These are phyloP conservation scores for Camellia granthamiana DNA, from an alignment of 148 eudicot genomes.

Conservation along the genomic window DNA sequence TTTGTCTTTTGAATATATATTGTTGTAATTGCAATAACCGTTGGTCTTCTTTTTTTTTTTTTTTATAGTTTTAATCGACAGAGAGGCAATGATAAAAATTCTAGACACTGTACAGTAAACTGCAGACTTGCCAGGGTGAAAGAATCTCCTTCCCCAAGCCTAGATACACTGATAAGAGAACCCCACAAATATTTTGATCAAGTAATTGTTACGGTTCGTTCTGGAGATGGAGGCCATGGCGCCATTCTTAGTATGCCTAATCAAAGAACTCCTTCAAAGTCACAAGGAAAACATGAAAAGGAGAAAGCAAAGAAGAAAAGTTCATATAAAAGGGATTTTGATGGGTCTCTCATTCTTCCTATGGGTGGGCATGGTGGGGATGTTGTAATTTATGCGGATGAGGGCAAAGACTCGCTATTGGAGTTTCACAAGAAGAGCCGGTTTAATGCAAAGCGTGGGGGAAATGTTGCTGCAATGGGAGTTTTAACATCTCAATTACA, in stretches of 20 bases:
- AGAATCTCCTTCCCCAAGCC: slow-evolving; percentile 42
- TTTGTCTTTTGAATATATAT: background rate
- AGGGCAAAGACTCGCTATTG: slow-evolving; percentile 69
- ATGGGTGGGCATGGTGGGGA: slow-evolving; percentile 94
- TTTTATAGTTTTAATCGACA: slow-evolving; percentile 33
- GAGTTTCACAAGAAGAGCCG: slow-evolving; percentile 79
- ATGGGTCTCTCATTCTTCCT: slow-evolving; percentile 91
- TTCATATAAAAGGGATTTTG: slow-evolving; percentile 80
- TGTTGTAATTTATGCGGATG: slow-evolving; percentile 87
- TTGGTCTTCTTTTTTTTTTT: slow-evolving; percentile 8
- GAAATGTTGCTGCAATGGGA: slow-evolving; percentile 90
- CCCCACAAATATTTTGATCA: slow-evolving; percentile 96
- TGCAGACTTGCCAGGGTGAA: slow-evolving; percentile 62
- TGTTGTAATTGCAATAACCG: slow-evolving; percentile 11
- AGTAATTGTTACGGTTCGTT: slow-evolving; percentile 74
- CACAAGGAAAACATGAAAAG: slow-evolving; percentile 50
- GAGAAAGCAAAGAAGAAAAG: slow-evolving; percentile 42
- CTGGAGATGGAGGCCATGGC: slow-evolving; percentile 99
- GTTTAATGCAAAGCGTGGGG: slow-evolving; percentile 86
- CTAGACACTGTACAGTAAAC: slow-evolving; percentile 20
- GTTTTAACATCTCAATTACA: slow-evolving; percentile 53
- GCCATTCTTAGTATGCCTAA: slow-evolving; percentile 61
- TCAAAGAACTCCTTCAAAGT: slow-evolving; percentile 50
- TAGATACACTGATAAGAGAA: slow-evolving; percentile 52
- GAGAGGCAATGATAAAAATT: slow-evolving; percentile 23